Base-by-base conservation (phyloP, 768 basidiomycete species). In the Boletus bicolor region DNA sequence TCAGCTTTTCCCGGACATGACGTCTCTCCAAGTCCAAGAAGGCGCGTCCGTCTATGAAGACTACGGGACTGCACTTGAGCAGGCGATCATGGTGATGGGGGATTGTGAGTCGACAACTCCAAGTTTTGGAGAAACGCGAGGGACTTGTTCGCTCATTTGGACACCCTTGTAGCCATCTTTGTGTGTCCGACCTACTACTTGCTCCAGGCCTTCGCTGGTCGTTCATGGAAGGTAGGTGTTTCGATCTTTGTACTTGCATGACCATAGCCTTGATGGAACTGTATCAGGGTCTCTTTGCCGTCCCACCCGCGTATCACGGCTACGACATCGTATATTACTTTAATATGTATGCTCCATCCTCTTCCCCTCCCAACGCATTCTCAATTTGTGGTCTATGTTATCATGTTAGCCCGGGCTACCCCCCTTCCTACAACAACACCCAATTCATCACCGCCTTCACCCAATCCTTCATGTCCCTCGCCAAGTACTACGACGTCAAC, bases 321-420 rank as follows among this genome's bases (percentile, higher is more conserved):
- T 38, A 63, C 4, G 79, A 80, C 46, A 37, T 70, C 3, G 37
- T 51, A 2, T 79, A 76, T 57, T 80, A 79, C 52, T 80, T 79
- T 57, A 61, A 74, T 4, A 68, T 62, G 57, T 59, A 38, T 1
- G 50, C 10, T 7, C 14, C 43, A 17, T 39, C n/a, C 8, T 14
- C 2, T 28, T 9, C 7, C 17, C 17, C 26, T 35, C 37, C 36
- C 9, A 17, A 10, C 17, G 4, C 17, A 17, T 12, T 45, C n/a
- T 55, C 7, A 38, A 48, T 21, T 15, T 9, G 6, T 4, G 7
- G 1, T 30, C 5, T 15, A 5, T 26, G 1, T 12, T 15, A 32
- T 15, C 3, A 37, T 39, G 4, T 14, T 35, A 61, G 63, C 26
- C 14, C 49, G 10, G 47, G 30, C 8, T 1, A 4, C 9, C 38